Evolutionary conservation across 139 green algal genomes (phyloP).

Genomic region (Coelastrella sp.): DNA sequence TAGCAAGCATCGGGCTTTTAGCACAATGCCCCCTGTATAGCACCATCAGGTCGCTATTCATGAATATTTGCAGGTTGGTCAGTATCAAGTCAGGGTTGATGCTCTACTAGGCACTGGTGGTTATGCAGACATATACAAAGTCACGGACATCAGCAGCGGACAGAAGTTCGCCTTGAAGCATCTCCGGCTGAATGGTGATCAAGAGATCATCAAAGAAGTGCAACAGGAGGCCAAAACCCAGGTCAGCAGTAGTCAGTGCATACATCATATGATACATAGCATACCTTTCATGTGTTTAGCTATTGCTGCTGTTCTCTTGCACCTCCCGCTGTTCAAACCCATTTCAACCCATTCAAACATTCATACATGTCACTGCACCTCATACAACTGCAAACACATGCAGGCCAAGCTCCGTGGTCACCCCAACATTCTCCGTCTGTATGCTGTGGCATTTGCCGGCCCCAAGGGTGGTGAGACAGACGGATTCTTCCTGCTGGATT

Average conservation of each 20-base stretch:
- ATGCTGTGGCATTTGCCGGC: constrained; percentile 71
- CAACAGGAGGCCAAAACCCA: constrained; percentile 58
- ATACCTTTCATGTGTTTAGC: no score
- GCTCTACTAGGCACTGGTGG: not conserved
- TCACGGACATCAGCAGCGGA: constrained; percentile 57
- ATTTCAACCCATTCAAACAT: no score
- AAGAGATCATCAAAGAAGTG: constrained; percentile 63
- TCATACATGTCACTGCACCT: not conserved
- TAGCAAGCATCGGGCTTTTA: no score
- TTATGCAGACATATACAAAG: constrained; percentile 74
- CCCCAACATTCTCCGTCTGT: constrained; percentile 76
- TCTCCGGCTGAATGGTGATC: constrained; percentile 71
- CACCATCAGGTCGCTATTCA: no score
- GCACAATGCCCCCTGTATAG: no score
- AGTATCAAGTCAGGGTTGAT: not conserved
- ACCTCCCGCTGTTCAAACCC: no score
- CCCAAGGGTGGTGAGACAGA: constrained; percentile 69
- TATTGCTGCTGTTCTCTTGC: no score
- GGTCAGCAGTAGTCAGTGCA: constrained; percentile 22
- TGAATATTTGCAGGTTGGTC: constrained; percentile 19
- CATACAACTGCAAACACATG: not conserved
- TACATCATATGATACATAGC: no score
- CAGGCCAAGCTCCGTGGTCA: constrained; percentile 58
- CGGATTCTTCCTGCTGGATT: constrained; percentile 86
- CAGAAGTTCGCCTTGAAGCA: constrained; percentile 84